Evolutionary conservation across 805 yeast species (phyloP), one percentile per base, ranked within the genome.

Genomic region (Kregervanrija delftensis): DNA sequence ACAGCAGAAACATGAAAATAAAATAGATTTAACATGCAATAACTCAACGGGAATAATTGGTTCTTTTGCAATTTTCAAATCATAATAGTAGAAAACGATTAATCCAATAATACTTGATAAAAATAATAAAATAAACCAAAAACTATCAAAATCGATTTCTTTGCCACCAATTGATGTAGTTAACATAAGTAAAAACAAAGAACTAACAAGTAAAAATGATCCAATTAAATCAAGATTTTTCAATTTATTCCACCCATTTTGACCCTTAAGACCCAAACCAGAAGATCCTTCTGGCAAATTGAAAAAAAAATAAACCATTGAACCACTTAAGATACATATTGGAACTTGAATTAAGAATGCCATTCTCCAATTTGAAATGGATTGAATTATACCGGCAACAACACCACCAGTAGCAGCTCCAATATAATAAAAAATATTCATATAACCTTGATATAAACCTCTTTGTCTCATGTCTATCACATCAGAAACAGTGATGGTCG

Each of bases 361-460:
- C 62, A 65, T 68, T 58, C 88, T 68, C 95, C 95, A 85, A 13
- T 85, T 85, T 40, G 69, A 63, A 33, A 54, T 56, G 10, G 64
- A 64, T 15, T 81, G 71, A 41, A 81, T 64, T 30, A 73, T 49
- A 1, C 88, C 87, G 30, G 83, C 83, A 35, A 77, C 55, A 3
- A 74, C 57, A 2, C 89, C 89, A 12, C 93, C 93, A 40, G 73
- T 59, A 1, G 83, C 79, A 1, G 86, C 81, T 3, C 96, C 96
- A 17, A 78, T 54, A 6, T 89, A 90, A 57, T 74, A 86, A 36
- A 77, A 78, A 12, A 88, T 68, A 58, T 87, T 87, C 35, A 83
- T 85, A 40, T 85, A 59, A 0, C 96, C 96, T 57, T 88, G 96
- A 60, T 76, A 86, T 31, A 85, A 60, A 1, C 93, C 95, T 44